Percentiles rank a stretch among this genome's conserved stretches.
Evolutionary conservation across 2,329 filamentous ascomycete genomes (phyloP).

Genomic region (Pseudocercospora musae): DNA sequence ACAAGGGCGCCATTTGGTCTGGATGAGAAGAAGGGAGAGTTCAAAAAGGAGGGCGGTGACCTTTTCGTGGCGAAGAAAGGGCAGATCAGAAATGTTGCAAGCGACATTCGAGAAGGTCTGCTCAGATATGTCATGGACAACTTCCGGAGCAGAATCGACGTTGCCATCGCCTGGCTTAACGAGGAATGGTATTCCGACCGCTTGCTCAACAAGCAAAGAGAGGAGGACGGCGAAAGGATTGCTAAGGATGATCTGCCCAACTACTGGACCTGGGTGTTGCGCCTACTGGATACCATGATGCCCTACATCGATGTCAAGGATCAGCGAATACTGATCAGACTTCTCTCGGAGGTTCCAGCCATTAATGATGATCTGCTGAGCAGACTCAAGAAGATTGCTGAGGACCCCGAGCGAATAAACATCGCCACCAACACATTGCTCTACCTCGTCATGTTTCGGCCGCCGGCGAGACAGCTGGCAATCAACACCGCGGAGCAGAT

Average conservation of each 20-base stretch:
- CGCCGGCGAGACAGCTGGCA: slow-evolving; percentile 56
- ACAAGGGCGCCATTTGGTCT: slow-evolving; percentile 73
- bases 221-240: slow-evolving; percentile 13
- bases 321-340: slow-evolving; percentile 76
- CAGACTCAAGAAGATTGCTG: slow-evolving; percentile 63
- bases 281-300: slow-evolving; percentile 79
- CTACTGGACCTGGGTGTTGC: slow-evolving; percentile 31
- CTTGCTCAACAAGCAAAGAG: slow-evolving; percentile 46
- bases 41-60: slow-evolving; percentile 35
- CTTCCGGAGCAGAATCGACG: slow-evolving; percentile 82
- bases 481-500: slow-evolving; percentile 58
- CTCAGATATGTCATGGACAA: slow-evolving; percentile 88
- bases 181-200: slow-evolving; percentile 98
- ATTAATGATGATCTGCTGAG: slow-evolving; percentile 69
- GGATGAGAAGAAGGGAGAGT: slow-evolving; percentile 33
- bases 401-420: slow-evolving; percentile 61
- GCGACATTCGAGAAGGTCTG: slow-evolving; percentile 73
- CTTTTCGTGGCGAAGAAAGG: slow-evolving; percentile 19
- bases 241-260: slow-evolving; percentile 23
- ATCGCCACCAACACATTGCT: slow-evolving; percentile 58
- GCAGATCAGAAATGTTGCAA: slow-evolving; percentile 51
- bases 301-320: slow-evolving; percentile 90
- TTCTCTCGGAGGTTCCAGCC: slow-evolving; percentile 85
- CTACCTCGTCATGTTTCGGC: slow-evolving; percentile 58
- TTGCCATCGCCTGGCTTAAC: slow-evolving; percentile 89